These are phyloP conservation scores for Nicotiana undulata DNA, from an alignment of 257 asterid species.

Conservation along the genomic window DNA sequence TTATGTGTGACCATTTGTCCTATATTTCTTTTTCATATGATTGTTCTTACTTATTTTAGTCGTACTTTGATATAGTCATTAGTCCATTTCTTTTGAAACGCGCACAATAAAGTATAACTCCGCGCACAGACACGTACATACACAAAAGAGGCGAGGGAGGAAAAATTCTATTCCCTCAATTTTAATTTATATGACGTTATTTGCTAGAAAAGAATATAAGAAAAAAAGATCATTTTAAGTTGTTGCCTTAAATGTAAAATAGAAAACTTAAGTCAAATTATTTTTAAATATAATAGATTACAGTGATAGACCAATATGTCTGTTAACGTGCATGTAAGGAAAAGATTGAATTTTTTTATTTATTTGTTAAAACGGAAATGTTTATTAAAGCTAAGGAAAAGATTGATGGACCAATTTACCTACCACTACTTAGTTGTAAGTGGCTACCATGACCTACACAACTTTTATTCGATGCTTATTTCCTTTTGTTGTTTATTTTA, in stretches of 20 bases:
- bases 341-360: background rate
- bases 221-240: too few relatives aligned
- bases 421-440: background rate
- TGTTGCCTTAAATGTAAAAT: too few relatives aligned
- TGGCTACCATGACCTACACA: background rate
- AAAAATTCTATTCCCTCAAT: too few relatives aligned
- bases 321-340: background rate
- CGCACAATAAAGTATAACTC: background rate
- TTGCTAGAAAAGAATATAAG: too few relatives aligned
- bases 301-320: too few relatives aligned
- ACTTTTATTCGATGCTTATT: background rate
- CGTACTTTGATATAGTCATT: background rate
- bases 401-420: background rate
- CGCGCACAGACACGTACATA: too few relatives aligned
- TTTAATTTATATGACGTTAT: too few relatives aligned
- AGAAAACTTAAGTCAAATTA: too few relatives aligned
- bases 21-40: background rate
- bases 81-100: background rate
- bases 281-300: too few relatives aligned
- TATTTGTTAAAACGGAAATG: too few relatives aligned
- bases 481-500: background rate
- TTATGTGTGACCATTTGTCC: background rate
- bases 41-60: background rate
- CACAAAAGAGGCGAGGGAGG: too few relatives aligned
- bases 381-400: background rate